Base-by-base conservation (phyloP, 2,329 filamentous ascomycete species). In the Cercospora sp. region DNA sequence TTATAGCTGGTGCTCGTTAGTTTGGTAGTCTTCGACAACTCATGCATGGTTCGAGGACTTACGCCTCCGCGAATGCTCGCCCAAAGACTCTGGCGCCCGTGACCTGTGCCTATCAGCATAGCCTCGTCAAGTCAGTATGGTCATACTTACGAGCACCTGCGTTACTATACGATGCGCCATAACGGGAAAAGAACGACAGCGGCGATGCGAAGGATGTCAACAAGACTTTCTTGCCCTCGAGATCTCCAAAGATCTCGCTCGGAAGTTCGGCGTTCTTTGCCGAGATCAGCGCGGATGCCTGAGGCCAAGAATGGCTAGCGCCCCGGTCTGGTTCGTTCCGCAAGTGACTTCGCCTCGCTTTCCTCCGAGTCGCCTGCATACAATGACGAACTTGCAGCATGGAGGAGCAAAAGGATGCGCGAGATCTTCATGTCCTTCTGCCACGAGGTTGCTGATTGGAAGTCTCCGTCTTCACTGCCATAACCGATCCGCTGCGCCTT, bases 121-220 rank as follows among this genome's bases (percentile, higher is more conserved):
- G 9, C 12, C 30, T 48, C 39, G 9, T 48, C 6, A 10, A 26
- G 2, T 26, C 23, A 26, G 23, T 26, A 26, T 3, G n/a, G 8
- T 28, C 16, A 12, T 51, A 72, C 70, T 60, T 55, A 72, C 70
- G 82, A 97, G 89, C 82, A 97, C 93, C 83, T 96, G 92, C 70
- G 92, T 92, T 84, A 99, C 90, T 82, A 97, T 91, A 77, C 93
- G 92, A 85, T 98, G 93, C 80, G 94, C 94, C 94, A 73, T 74
- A 45, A 10, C 63, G 66, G 51, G 39, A 63, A 45, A 53, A 33
- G 55, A 63, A 65, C 26, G 66, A 63, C 57, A 64, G 53, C 30
- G 63, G 30, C 55, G 53, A 58, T 26, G 58, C 57, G 58, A 68
- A 64, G 60, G 61, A 65, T 61, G 60, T 63, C 55, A 59, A 58